Base-by-base conservation (phyloP, 495 filamentous ascomycete species). In the Annulohypoxylon moriforme region DNA sequence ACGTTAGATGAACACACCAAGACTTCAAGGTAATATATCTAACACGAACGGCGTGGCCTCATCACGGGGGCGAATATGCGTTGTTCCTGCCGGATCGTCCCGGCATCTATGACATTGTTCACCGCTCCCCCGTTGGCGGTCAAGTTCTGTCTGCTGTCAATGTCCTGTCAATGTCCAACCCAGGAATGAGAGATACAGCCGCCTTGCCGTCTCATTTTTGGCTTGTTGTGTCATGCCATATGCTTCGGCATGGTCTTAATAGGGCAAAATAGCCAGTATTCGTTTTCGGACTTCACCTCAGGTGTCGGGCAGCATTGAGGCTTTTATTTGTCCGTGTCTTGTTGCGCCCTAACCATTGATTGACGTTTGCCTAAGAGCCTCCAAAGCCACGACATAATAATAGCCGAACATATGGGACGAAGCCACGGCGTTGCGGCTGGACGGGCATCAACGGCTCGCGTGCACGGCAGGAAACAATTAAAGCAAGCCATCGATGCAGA, bases 401-500 rank as follows among this genome's bases (percentile, higher is more conserved):
- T 64, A 63, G 52, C 66, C 62, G 61, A 66, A 42, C 71, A 69
- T 69, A 67, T 67, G 42, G 36, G 29, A 67, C 55, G 62, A 53
- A 63, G 66, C 58, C 71, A 69, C 71, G 71, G 66, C 63, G 65
- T 58, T 64, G 52, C 59, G 60, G 61, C 61, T 62, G 69, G 60
- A 68, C 71, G 69, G 66, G 69, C 60, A 67, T 67, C 62, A 63
- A 57, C 63, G 18, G 62, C 57, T 63, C 47, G 47, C 49, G 42
- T 63, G 66, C 66, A 66, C 52, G 46, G 52, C 53, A 53, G 46
- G 64, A 61, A 49, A 73, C 66, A 60, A 67, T 68, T 61, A 76
- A 66, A 68, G 66, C 77, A 71, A 78, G 66, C 75, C 68, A 69
- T 76, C 64, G 71, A 83, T 81, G 80, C 80, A 81, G 75, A 73